These are phyloP conservation scores for Wickerhamomyces xylosicus DNA, from an alignment of 805 yeast genomes.

Conservation along the genomic window DNA sequence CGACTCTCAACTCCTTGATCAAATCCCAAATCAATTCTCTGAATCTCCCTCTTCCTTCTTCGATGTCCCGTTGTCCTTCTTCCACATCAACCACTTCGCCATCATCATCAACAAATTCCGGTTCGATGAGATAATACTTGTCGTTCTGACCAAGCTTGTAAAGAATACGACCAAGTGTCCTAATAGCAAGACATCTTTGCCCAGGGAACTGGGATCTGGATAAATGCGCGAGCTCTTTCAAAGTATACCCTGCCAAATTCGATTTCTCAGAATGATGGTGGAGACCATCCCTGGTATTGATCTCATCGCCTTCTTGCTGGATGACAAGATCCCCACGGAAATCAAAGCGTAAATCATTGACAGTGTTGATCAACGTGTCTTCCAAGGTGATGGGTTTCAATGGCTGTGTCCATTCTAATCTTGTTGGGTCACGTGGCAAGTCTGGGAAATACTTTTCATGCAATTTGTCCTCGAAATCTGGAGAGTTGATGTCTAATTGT, in stretches of 20 bases:
- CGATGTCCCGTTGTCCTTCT: constrained; percentile 25
- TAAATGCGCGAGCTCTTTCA: constrained; percentile 71
- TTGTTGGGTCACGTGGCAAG: constrained; percentile 70
- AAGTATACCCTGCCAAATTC: constrained; percentile 83
- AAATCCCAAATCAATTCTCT: constrained; percentile 57
- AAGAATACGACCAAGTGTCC: constrained; percentile 77
- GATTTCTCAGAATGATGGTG: constrained; percentile 92
- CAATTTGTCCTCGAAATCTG: constrained; percentile 65
- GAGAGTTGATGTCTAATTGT: constrained; percentile 59
- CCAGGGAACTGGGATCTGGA: constrained; percentile 72
- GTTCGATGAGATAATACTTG: constrained; percentile 32
- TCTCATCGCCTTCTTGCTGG: constrained; percentile 35
- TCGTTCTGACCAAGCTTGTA: constrained; percentile 65
- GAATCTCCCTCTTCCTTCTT: constrained; percentile 21
- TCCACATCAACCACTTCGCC: constrained; percentile 17
- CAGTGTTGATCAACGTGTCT: constrained; percentile 28
- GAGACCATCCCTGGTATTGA: constrained; percentile 54
- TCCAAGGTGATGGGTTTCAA: constrained; percentile 32
- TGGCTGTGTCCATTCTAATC: constrained; percentile 88
- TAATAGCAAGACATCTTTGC: constrained; percentile 80
- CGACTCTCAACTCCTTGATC: constrained; percentile 47
- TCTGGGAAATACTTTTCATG: constrained; percentile 87
- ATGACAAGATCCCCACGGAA: constrained; percentile 72
- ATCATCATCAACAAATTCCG: constrained; percentile 28
- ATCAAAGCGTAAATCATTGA: constrained; percentile 75